These are phyloP conservation scores for Iberis pinnata DNA, from an alignment of 345 rosid species.

Conservation along the genomic window DNA sequence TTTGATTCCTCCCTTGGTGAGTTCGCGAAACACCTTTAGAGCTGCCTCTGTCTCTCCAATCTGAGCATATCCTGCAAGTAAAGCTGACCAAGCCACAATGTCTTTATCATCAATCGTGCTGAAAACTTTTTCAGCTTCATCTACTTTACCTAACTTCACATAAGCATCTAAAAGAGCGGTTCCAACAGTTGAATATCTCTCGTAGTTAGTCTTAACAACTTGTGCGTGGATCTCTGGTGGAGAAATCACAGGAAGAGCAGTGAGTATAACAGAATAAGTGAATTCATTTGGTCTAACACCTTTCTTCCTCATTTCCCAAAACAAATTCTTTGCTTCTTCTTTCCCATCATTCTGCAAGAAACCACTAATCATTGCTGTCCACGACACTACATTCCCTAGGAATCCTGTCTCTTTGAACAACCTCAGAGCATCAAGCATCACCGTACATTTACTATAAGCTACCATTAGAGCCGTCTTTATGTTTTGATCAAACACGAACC, in stretches of 20 bases:
- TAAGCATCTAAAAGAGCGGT: slow-evolving; percentile 81
- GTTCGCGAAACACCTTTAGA: slow-evolving; percentile 39
- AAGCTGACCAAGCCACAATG: slow-evolving; percentile 87
- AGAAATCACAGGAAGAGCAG: slow-evolving; percentile 49
- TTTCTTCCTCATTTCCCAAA: slow-evolving; percentile 49
- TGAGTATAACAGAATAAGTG: slow-evolving; percentile 72
- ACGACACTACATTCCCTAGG: slow-evolving; percentile 49
- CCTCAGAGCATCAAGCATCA: slow-evolving; percentile 50
- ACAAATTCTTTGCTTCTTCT: slow-evolving; percentile 46
- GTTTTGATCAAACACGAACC: slow-evolving; percentile 47
- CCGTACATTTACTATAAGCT: slow-evolving; percentile 55
- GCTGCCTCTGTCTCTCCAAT: slow-evolving; percentile 63
- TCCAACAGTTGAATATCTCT: slow-evolving; percentile 54
- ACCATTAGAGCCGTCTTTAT: slow-evolving; percentile 52
- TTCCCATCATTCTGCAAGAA: slow-evolving; percentile 54
- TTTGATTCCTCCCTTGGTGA: slow-evolving; percentile 43
- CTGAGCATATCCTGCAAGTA: slow-evolving; percentile 75
- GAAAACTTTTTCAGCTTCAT: slow-evolving; percentile 57
- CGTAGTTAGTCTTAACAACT: slow-evolving; percentile 58
- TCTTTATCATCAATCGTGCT: slow-evolving; percentile 54
- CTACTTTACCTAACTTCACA: slow-evolving; percentile 46
- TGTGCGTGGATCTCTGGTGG: slow-evolving; percentile 63
- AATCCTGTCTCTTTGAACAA: slow-evolving; percentile 39
- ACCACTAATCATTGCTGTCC: slow-evolving; percentile 83
- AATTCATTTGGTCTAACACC: slow-evolving; percentile 67